Conservation (phyloP, 2,329 filamentous ascomycete species). For the Alternaria viburni region DNA sequence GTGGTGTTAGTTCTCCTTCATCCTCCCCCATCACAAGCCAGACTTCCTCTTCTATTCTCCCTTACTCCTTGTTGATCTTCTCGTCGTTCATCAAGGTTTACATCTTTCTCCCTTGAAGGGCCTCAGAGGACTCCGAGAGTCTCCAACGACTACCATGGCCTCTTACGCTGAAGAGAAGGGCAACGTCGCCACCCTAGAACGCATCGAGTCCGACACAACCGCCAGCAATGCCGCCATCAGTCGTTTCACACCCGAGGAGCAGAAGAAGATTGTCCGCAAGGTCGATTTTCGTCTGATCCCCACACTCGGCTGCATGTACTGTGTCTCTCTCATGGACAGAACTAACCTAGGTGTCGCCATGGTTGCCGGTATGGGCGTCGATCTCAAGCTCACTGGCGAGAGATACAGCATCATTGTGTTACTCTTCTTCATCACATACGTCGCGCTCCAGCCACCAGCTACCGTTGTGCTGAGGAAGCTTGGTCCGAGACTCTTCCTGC, state of each 20-base stretch:
- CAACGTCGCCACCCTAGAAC: constrained; percentile 20
- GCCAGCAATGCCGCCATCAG: constrained; percentile 24
- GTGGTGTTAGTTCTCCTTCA: not conserved
- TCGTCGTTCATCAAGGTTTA: not conserved
- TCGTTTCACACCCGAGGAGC: constrained; percentile 28
- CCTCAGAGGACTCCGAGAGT: not conserved
- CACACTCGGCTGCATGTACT: constrained; percentile 50
- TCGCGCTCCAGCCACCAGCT: constrained; percentile 30
- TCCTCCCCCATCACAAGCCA: not conserved
- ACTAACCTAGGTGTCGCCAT: constrained; percentile 48
- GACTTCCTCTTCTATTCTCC: not conserved
- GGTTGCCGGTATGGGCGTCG: constrained; percentile 38
- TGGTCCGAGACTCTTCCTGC: constrained; percentile 30
- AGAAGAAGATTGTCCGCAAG: constrained; percentile 33
- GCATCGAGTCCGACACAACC: constrained; percentile 19
- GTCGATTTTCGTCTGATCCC: constrained; percentile 50
- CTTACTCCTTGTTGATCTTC: not conserved
- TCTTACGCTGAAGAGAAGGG: constrained; percentile 31
- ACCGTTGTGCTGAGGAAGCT: constrained; percentile 31
- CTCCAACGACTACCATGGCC: constrained; percentile 10
- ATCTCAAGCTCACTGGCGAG: constrained; percentile 37
- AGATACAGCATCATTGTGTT: constrained; percentile 30
- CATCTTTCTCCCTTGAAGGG: not conserved
- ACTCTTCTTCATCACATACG: constrained; percentile 36
- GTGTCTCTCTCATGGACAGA: constrained; percentile 48